Evolutionary conservation across 495 filamentous ascomycete genomes (phyloP).

Genomic region (Daldinia concentrica): DNA sequence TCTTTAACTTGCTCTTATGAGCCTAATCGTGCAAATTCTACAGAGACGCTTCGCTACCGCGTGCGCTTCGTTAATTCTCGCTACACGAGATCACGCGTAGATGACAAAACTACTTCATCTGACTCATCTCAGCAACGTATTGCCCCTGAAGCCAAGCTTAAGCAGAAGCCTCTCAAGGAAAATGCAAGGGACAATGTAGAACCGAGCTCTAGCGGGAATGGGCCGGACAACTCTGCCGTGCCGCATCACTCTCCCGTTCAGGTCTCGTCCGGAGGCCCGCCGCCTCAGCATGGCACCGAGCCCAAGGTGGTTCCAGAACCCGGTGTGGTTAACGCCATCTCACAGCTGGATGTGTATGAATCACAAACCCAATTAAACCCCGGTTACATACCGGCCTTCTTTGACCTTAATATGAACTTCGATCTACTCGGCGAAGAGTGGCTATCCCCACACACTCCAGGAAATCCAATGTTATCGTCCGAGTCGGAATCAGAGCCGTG

Average conservation of each 20-base stretch:
- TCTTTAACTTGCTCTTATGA: constrained; percentile 31
- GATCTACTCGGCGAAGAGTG: constrained; percentile 25
- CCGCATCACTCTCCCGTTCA: constrained; percentile 15
- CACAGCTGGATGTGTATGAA: constrained; percentile 18
- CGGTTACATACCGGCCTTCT: constrained; percentile 30
- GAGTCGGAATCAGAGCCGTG: constrained; percentile 15
- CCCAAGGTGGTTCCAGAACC: constrained; percentile 14
- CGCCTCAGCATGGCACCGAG: constrained; percentile 7
- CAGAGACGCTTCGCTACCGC: constrained; percentile 26
- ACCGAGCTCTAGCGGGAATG: not conserved
- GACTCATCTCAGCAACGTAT: not conserved
- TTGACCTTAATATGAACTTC: constrained; percentile 34
- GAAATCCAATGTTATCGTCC: not conserved
- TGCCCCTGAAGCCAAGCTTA: not conserved
- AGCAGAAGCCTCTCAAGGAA: not conserved
- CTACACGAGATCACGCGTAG: constrained; percentile 20
- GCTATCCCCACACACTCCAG: constrained; percentile 22
- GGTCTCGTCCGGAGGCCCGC: not conserved
- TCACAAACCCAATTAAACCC: not conserved
- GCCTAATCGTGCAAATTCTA: constrained; percentile 15
- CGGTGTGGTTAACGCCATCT: not conserved
- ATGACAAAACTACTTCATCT: constrained; percentile 15
- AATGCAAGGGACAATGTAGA: constrained; percentile 14
- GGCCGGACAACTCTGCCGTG: constrained; percentile 1
- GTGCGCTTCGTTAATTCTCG: constrained; percentile 34